phyloP scores from a whole-genome alignment of 257 asterid genomes.

The Salvia hispanica region DNA sequence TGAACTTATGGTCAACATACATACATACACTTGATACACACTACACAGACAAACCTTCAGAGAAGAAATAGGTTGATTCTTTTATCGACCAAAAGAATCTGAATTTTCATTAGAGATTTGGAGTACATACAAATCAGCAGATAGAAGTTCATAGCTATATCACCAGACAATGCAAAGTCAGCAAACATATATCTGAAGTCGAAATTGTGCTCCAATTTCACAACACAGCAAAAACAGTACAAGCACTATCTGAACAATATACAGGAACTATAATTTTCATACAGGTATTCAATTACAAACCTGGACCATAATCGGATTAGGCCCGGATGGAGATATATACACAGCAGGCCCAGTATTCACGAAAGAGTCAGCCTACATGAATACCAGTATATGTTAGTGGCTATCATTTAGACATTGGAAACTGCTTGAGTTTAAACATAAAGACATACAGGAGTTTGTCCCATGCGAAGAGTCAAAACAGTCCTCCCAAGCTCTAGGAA shows the following conservation, averaged over 20 bases:
- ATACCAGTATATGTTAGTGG: slow-evolving; percentile 31
- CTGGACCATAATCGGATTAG: slow-evolving; percentile 99
- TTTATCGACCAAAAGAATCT: background rate
- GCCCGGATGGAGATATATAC: slow-evolving; percentile 89
- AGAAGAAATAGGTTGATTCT: background rate
- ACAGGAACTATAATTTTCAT: background rate
- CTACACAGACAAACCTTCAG: slow-evolving; percentile 2
- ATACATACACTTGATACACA: slow-evolving; percentile 1
- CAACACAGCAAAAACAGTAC: background rate
- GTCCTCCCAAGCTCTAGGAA: slow-evolving; percentile 94
- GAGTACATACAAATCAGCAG: background rate
- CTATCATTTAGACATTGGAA: slow-evolving; percentile 14
- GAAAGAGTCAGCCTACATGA: slow-evolving; percentile 78
- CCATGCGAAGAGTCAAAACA: slow-evolving; percentile 79
- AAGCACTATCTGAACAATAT: background rate
- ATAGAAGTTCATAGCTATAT: slow-evolving; percentile 14
- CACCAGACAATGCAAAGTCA: slow-evolving; percentile 11
- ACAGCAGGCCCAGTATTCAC: slow-evolving; percentile 98
- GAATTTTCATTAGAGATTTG: background rate
- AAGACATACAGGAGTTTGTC: slow-evolving; percentile 75
- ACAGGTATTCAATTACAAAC: slow-evolving; percentile 46
- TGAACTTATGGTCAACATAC: background rate
- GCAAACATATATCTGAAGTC: background rate
- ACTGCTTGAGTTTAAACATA: slow-evolving; percentile 22
- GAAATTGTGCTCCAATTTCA: background rate